Percentiles rank a stretch among this genome's conserved stretches.
Conservation (phyloP, 2,329 filamentous ascomycete genomes). For the Pseudogymnoascus sp. region DNA sequence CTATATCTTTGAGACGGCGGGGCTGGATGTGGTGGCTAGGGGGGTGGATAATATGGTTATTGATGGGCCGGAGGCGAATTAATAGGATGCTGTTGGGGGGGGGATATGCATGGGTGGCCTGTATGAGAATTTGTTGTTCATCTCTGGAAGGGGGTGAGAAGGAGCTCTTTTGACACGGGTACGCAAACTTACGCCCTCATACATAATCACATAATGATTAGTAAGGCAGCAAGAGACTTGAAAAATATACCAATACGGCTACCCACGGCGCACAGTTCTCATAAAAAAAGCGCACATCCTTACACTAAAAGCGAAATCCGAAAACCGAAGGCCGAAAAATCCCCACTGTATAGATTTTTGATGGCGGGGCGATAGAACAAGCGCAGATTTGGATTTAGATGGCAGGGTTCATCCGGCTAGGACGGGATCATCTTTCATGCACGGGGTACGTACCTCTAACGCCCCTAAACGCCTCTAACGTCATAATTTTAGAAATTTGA, state of each 20-base stretch:
- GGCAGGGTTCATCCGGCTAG: slow-evolving; percentile 2
- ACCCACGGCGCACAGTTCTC: background rate
- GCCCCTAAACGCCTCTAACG: background rate
- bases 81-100: background rate
- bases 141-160: background rate
- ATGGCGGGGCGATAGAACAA: background rate
- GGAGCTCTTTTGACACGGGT: background rate
- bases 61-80: slow-evolving; percentile 13
- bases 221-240: background rate
- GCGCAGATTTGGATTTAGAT: background rate
- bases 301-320: background rate
- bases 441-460: background rate
- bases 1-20: slow-evolving; percentile 38
- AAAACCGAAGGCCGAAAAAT: background rate
- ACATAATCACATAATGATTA: background rate
- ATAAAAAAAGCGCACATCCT: background rate
- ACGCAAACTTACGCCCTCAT: background rate
- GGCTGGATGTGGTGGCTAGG: slow-evolving; percentile 24
- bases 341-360: slow-evolving; percentile 7
- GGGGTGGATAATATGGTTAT: slow-evolving; percentile 25
- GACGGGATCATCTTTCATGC: background rate
- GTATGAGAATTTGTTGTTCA: background rate
- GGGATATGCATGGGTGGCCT: background rate
- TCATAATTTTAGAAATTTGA: background rate
- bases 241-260: background rate